These are phyloP conservation scores for Blastobotrys persicus DNA, from an alignment of 1,139 yeast genomes.

Conservation along the genomic window DNA sequence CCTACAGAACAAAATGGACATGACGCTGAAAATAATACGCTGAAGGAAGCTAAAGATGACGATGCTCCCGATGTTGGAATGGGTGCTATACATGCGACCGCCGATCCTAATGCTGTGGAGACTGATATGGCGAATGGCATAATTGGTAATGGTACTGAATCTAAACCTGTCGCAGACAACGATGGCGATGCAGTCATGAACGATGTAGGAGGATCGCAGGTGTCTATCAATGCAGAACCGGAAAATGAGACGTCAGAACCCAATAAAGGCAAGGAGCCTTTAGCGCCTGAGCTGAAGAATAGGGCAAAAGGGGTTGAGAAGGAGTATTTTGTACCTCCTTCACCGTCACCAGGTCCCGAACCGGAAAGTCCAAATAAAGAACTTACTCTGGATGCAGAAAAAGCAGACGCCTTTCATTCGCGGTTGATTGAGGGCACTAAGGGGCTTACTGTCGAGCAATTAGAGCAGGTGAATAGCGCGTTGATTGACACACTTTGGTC, in stretches of 20 bases:
- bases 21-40: background rate
- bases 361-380: slow-evolving; percentile 19
- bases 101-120: background rate
- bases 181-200: slow-evolving; percentile 10
- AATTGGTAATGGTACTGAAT: background rate
- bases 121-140: background rate
- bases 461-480: slow-evolving; percentile 72
- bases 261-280: background rate
- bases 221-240: background rate
- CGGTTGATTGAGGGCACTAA: slow-evolving; percentile 45
- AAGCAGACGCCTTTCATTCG: slow-evolving; percentile 32
- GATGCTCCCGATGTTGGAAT: background rate
- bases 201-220: slow-evolving; percentile 6
- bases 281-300: background rate
- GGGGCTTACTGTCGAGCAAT: slow-evolving; percentile 58
- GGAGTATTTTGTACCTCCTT: slow-evolving; percentile 6
- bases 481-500: slow-evolving; percentile 76
- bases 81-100: background rate
- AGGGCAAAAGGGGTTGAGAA: background rate
- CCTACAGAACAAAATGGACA: background rate
- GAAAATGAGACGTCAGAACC: background rate
- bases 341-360: slow-evolving; percentile 9
- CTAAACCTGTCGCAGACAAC: background rate
- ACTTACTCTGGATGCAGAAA: slow-evolving; percentile 37
- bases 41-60: background rate